phyloP scores from a whole-genome alignment of 2,329 filamentous ascomycete genomes.

The Fusarium duplospermum region DNA sequence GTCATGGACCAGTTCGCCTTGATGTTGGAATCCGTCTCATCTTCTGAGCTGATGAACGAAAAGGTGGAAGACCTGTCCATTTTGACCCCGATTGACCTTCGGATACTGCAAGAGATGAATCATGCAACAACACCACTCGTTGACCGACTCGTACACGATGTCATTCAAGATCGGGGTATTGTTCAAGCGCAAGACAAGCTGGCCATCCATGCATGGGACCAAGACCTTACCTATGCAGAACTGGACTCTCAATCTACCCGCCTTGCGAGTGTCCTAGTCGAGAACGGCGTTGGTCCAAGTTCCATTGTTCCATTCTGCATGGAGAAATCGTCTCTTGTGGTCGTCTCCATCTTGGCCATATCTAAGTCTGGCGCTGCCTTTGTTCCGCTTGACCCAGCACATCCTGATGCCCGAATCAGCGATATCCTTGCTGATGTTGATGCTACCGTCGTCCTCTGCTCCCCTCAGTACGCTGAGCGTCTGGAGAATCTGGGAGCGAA shows the following conservation, averaged over 20 bases:
- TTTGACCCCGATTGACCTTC: slow-evolving; percentile 3
- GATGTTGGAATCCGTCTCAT: slow-evolving; percentile 14
- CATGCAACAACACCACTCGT: not conserved
- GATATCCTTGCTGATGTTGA: slow-evolving; percentile 5
- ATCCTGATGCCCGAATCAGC: slow-evolving; percentile 14
- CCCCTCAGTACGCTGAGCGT: slow-evolving; percentile 1
- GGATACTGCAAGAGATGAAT: slow-evolving; percentile 11
- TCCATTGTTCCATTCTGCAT: slow-evolving; percentile 24
- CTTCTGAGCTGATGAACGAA: not conserved
- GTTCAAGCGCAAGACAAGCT: slow-evolving; percentile 12
- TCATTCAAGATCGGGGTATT: not conserved
- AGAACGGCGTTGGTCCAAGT: not conserved
- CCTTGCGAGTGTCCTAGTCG: not conserved
- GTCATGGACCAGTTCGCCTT: slow-evolving; percentile 36
- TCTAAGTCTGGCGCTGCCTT: slow-evolving; percentile 19
- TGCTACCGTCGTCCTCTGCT: not conserved
- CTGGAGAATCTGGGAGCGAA: slow-evolving; percentile 11
- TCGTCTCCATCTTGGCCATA: slow-evolving; percentile 13
- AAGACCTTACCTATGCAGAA: slow-evolving; percentile 54
- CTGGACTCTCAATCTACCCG: slow-evolving; percentile 35
- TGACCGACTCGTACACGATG: slow-evolving; percentile 14
- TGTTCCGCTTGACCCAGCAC: slow-evolving; percentile 4
- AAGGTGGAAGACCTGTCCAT: not conserved
- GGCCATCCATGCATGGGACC: slow-evolving; percentile 55
- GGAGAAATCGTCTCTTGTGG: slow-evolving; percentile 19